Evolutionary conservation across 495 filamentous ascomycete genomes (phyloP).

Genomic region (Aspergillus kassunensis): DNA sequence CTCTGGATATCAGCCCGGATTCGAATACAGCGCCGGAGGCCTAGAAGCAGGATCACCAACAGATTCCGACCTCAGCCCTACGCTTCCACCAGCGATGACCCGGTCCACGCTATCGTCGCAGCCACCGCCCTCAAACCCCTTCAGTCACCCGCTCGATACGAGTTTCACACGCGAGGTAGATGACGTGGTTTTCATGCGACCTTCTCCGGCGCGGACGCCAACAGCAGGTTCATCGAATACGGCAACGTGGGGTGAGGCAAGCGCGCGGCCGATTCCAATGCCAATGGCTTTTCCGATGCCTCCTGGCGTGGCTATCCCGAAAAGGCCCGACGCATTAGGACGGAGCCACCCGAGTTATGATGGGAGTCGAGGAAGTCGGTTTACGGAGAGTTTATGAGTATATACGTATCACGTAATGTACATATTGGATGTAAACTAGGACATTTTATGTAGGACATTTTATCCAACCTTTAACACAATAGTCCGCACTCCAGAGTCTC

Average conservation of each 20-base stretch:
- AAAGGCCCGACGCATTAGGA: constrained; percentile 44
- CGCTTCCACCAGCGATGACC: constrained; percentile 20
- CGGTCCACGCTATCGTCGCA: constrained; percentile 23
- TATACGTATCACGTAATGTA: constrained; percentile 11
- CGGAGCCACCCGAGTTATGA: constrained; percentile 52
- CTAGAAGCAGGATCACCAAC: constrained; percentile 25
- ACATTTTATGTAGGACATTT: no score
- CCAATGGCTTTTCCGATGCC: constrained; percentile 21
- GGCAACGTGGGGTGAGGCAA: constrained; percentile 18
- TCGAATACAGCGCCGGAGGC: constrained; percentile 55
- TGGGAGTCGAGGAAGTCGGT: constrained; percentile 53
- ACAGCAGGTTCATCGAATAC: constrained; percentile 38
- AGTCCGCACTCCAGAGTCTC: no score
- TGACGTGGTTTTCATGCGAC: constrained; percentile 34
- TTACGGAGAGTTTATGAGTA: constrained; percentile 45
- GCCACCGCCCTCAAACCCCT: constrained; percentile 33
- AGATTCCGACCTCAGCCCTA: constrained; percentile 21
- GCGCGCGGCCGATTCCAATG: constrained; percentile 8
- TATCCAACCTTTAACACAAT: no score
- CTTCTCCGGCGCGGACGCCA: constrained; percentile 49
- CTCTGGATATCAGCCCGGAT: constrained; percentile 64
- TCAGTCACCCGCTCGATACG: constrained; percentile 35
- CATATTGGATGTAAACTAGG: constrained; percentile 3
- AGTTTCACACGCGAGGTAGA: constrained; percentile 36
- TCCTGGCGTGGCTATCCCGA: constrained; percentile 19